Evolutionary conservation across 352 stramenopile species (phyloP).

Genomic region (Phytophthora rubi): DNA sequence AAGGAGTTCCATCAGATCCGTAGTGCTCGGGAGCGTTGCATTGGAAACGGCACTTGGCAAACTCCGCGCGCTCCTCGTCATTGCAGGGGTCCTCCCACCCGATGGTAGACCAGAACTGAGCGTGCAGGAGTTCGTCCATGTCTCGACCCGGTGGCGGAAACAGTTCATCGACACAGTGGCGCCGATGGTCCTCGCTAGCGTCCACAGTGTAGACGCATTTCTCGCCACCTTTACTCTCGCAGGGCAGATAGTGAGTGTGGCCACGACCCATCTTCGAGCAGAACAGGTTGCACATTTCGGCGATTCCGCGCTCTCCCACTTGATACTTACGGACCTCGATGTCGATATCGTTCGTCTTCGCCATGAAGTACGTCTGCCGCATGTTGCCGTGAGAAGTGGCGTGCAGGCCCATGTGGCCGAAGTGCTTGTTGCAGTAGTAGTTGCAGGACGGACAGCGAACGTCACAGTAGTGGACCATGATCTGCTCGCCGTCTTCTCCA

Average conservation of each 20-base stretch:
- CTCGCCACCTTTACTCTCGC: conserved; percentile 16
- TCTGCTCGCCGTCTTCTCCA: conserved; percentile 6
- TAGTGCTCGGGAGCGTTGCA: conserved; percentile 47
- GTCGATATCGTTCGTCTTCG: conserved; percentile 57
- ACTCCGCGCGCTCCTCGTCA: conserved; percentile 36
- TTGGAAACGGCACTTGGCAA: conserved; percentile 42
- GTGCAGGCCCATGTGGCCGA: conserved; percentile 56
- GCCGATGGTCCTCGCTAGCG: conserved; percentile 30
- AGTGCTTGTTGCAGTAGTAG: conserved; percentile 70
- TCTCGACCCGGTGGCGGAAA: conserved; percentile 25
- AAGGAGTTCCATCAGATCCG: conserved; percentile 20
- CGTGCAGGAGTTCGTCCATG: conserved; percentile 55
- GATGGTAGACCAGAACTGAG: conserved; percentile 44
- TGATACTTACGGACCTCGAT: conserved; percentile 44
- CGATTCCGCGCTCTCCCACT: conserved; percentile 40
- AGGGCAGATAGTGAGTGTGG: conserved; percentile 43
- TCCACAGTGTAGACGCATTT: conserved; percentile 37
- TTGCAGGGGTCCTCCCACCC: conserved; percentile 51
- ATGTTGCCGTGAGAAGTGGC: conserved; percentile 75
- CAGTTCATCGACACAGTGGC: conserved; percentile 40
- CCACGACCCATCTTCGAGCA: conserved; percentile 47
- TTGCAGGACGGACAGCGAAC: conserved; percentile 57
- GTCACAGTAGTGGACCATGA: conserved; percentile 59
- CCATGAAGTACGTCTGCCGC: conserved; percentile 68
- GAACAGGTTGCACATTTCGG: conserved; percentile 58